Evolutionary conservation across 2,329 filamentous ascomycete genomes (phyloP).

Genomic region (Samsoniella hepiali): DNA sequence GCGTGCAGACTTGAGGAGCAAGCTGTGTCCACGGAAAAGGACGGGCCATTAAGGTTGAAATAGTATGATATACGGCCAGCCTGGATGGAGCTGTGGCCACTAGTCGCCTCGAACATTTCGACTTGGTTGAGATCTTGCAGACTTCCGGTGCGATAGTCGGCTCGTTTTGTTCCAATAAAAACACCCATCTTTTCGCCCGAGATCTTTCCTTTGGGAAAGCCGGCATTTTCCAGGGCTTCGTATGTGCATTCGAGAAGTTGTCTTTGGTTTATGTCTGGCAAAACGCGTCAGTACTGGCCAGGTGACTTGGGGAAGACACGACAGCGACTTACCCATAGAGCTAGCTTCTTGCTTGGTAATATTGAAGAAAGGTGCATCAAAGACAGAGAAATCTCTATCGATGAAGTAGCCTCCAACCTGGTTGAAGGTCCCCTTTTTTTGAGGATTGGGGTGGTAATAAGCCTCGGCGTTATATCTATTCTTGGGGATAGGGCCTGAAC

Average conservation of each 20-base stretch:
- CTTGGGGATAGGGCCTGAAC: slow-evolving; percentile 41
- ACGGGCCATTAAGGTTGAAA: slow-evolving; percentile 53
- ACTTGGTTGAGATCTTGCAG: slow-evolving; percentile 45
- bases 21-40: slow-evolving; percentile 50
- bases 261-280: slow-evolving; percentile 49
- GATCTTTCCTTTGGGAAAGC: slow-evolving; percentile 41
- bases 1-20: slow-evolving; percentile 51
- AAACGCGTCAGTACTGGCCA: not conserved
- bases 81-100: slow-evolving; percentile 49
- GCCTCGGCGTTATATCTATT: slow-evolving; percentile 45
- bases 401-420: slow-evolving; percentile 40
- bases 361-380: slow-evolving; percentile 52
- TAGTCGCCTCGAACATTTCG: slow-evolving; percentile 51
- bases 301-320: not conserved
- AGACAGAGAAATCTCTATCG: slow-evolving; percentile 43
- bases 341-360: slow-evolving; percentile 49
- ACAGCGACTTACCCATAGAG: slow-evolving; percentile 38
- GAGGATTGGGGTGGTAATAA: slow-evolving; percentile 42
- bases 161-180: slow-evolving; percentile 46
- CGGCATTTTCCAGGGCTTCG: slow-evolving; percentile 53
- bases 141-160: slow-evolving; percentile 47
- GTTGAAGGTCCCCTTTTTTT: slow-evolving; percentile 40
- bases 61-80: slow-evolving; percentile 54
- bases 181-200: slow-evolving; percentile 48
- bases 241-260: slow-evolving; percentile 52